Conservation (phyloP, 345 rosid species). For the Nasturtium officinale region DNA sequence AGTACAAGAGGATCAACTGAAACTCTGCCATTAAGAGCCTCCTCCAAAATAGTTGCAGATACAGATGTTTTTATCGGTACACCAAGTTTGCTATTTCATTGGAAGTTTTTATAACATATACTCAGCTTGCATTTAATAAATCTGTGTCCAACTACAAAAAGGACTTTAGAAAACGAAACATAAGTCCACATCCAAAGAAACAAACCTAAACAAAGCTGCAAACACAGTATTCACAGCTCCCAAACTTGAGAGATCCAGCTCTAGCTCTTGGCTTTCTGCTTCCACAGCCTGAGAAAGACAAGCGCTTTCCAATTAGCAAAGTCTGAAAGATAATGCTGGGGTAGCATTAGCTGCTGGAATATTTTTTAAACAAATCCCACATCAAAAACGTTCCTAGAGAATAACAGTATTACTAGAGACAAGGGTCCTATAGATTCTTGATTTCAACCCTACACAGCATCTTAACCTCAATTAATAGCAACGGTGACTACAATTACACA, state of each 20-base stretch:
- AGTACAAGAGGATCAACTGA: constrained; percentile 63
- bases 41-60: constrained; percentile 92
- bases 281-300: constrained; percentile 75
- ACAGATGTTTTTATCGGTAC: constrained; percentile 98
- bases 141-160: constrained; percentile 8
- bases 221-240: constrained; percentile 97
- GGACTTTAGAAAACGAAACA: neutral
- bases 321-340: neutral
- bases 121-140: too few species aligned
- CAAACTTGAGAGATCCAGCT: constrained; percentile 95
- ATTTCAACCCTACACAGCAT: neutral
- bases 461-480: neutral
- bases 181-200: neutral
- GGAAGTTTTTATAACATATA: constrained; percentile 15
- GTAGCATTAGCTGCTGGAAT: constrained; percentile 5
- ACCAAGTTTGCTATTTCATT: constrained; percentile 79
- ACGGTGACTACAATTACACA: neutral
- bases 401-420: constrained; percentile 3
- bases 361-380: neutral
- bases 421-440: neutral
- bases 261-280: constrained; percentile 87
- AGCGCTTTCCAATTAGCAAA: constrained; percentile 9
- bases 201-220: constrained; percentile 96
- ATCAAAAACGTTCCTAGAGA: neutral
- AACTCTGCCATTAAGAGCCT: constrained; percentile 86